A percentile compares a stretch with the other conserved stretches of the same genome.
phyloP scores from a whole-genome alignment of 1,284 basidiomycete genomes.

The Tylopilus sp. region DNA sequence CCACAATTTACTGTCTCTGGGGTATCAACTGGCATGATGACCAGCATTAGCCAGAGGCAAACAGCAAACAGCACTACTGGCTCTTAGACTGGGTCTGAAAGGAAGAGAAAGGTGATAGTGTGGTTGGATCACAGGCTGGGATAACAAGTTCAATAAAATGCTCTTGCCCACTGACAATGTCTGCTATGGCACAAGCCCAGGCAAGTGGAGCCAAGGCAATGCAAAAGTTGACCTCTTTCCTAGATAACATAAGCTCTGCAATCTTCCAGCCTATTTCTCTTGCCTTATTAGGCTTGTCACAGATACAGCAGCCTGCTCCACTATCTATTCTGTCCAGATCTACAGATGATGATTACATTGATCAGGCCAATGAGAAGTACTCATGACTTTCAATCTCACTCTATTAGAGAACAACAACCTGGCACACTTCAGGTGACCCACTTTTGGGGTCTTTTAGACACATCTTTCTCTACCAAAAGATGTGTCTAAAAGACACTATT shows the following conservation, averaged over 20 bases:
- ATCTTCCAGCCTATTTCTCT: background rate
- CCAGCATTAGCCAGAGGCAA: background rate
- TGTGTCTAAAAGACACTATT: too few relatives aligned
- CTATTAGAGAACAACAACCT: background rate
- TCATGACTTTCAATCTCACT: conserved; percentile 2
- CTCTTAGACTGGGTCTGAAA: background rate
- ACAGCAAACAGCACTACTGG: background rate
- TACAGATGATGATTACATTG: background rate
- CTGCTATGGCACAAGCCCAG: background rate
- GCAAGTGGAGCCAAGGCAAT: background rate
- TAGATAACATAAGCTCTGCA: background rate
- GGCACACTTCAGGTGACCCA: too few relatives aligned
- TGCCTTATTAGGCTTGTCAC: background rate
- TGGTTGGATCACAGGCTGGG: background rate
- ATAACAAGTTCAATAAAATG: background rate
- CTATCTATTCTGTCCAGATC: too few relatives aligned
- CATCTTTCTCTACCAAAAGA: too few relatives aligned
- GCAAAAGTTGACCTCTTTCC: background rate
- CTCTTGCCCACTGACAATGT: background rate
- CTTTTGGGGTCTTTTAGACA: too few relatives aligned
- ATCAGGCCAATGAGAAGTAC: background rate
- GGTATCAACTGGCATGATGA: background rate
- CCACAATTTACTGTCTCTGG: background rate
- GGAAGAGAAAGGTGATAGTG: background rate
- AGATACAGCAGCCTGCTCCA: background rate